phyloP scores from a whole-genome alignment of 1,284 basidiomycete species.

The Irpex rosettiformis region DNA sequence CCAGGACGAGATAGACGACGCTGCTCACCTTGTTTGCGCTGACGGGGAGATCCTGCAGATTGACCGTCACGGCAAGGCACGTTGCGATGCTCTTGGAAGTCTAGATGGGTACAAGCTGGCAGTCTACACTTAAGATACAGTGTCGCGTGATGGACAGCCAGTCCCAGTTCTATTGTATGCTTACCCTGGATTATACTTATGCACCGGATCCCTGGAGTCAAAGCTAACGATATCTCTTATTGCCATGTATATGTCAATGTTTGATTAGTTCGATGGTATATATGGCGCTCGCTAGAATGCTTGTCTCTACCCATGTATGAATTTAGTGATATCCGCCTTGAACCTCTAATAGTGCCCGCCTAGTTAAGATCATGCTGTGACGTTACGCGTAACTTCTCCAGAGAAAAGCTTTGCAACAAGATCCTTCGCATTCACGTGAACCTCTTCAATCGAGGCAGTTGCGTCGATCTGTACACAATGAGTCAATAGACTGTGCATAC shows the following conservation, averaged over 20 bases:
- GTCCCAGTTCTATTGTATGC: neutral
- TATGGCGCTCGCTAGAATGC: neutral
- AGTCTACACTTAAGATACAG: slow-evolving; percentile 33
- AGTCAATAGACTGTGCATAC: neutral
- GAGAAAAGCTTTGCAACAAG: slow-evolving; percentile 46
- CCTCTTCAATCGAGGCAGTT: slow-evolving; percentile 68
- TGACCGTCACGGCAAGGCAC: slow-evolving; percentile 49
- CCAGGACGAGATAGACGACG: slow-evolving; percentile 52
- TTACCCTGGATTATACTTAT: neutral
- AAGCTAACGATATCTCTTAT: neutral
- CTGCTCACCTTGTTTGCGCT: slow-evolving; percentile 66
- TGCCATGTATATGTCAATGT: neutral
- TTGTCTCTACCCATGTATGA: neutral
- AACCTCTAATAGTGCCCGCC: neutral
- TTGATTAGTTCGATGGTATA: neutral
- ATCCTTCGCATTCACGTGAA: slow-evolving; percentile 59
- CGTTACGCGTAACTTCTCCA: slow-evolving; percentile 24
- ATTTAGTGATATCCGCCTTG: neutral
- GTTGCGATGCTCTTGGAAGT: slow-evolving; percentile 38
- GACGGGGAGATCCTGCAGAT: slow-evolving; percentile 70
- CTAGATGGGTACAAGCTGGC: slow-evolving; percentile 35
- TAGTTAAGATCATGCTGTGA: slow-evolving; percentile 21
- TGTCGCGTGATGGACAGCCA: neutral
- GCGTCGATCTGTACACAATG: slow-evolving; percentile 65
- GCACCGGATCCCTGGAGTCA: neutral